Conservation (phyloP, 768 basidiomycete genomes). For the Boletus rex-veris region DNA sequence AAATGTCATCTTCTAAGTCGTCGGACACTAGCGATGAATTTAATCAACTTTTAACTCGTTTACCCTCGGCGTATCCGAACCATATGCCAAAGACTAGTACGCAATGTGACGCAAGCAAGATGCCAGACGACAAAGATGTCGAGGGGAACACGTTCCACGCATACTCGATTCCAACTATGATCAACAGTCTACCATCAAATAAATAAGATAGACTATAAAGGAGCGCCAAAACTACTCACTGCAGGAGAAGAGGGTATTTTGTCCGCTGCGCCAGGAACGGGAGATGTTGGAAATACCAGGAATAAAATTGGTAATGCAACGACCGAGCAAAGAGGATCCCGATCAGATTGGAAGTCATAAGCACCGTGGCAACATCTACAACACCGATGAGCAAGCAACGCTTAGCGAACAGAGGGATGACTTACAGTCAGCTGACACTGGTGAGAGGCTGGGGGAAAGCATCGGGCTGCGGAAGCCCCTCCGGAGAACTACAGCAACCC, state of each 20-base stretch:
- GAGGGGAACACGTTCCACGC: slow-evolving; percentile 90
- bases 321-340: slow-evolving; percentile 92
- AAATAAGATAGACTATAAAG: slow-evolving; percentile 1
- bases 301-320: slow-evolving; percentile 96
- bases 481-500: slow-evolving; percentile 51
- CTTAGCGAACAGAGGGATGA: background rate
- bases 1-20: background rate
- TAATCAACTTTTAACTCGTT: slow-evolving; percentile 4
- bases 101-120: slow-evolving; percentile 51
- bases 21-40: background rate
- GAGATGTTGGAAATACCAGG: slow-evolving; percentile 92
- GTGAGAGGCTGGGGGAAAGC: slow-evolving; percentile 43
- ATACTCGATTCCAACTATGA: slow-evolving; percentile 70
- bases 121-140: slow-evolving; percentile 58
- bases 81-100: slow-evolving; percentile 54
- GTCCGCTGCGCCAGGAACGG: slow-evolving; percentile 82
- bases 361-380: slow-evolving; percentile 71
- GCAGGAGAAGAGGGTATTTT: slow-evolving; percentile 54
- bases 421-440: slow-evolving; percentile 65
- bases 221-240: slow-evolving; percentile 41
- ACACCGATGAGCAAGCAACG: slow-evolving; percentile 13
- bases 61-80: slow-evolving; percentile 45
- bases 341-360: slow-evolving; percentile 90
- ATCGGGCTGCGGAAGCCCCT: slow-evolving; percentile 52
- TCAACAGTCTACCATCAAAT: slow-evolving; percentile 43